phyloP scores from a whole-genome alignment of 1,284 basidiomycete genomes.

The Singerocomus rubriflavus region DNA sequence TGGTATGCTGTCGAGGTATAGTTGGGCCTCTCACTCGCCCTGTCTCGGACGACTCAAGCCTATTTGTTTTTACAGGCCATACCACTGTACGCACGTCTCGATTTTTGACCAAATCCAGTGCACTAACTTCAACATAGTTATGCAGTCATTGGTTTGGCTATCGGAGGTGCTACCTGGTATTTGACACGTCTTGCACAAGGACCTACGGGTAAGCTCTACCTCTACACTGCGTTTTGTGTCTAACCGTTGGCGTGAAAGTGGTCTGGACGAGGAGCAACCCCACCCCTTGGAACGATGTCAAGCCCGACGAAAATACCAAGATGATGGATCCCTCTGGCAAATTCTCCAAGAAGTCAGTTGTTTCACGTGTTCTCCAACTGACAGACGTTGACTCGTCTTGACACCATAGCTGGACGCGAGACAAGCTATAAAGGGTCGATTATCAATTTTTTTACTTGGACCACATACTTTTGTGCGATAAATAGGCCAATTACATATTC shows the following conservation, averaged over 20 bases:
- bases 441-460: slow-evolving; percentile 4
- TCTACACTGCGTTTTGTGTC: slow-evolving; percentile 1
- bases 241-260: slow-evolving; percentile 41
- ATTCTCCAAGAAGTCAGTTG: slow-evolving; percentile 63
- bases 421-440: slow-evolving; percentile 50
- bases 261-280: slow-evolving; percentile 80
- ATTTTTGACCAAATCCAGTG: slow-evolving; percentile 5
- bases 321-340: slow-evolving; percentile 64
- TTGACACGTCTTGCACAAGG: slow-evolving; percentile 66
- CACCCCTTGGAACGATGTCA: slow-evolving; percentile 74
- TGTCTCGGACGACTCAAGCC: slow-evolving; percentile 1
- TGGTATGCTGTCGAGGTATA: slow-evolving; percentile 80
- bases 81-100: slow-evolving; percentile 59
- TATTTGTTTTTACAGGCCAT: slow-evolving; percentile 51
- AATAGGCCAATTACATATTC: slow-evolving; percentile 19
- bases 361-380: background rate
- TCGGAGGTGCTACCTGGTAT: slow-evolving; percentile 72
- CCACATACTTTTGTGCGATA: slow-evolving; percentile 18
- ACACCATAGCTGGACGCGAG: slow-evolving; percentile 60
- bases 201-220: slow-evolving; percentile 52
- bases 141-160: slow-evolving; percentile 62
- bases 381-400: slow-evolving; percentile 12
- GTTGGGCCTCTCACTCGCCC: slow-evolving; percentile 15
- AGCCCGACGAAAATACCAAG: slow-evolving; percentile 71
- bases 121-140: slow-evolving; percentile 46